These are phyloP conservation scores for Symbiotaphrina buchneri DNA, from an alignment of 495 filamentous ascomycete genomes.

Conservation along the genomic window DNA sequence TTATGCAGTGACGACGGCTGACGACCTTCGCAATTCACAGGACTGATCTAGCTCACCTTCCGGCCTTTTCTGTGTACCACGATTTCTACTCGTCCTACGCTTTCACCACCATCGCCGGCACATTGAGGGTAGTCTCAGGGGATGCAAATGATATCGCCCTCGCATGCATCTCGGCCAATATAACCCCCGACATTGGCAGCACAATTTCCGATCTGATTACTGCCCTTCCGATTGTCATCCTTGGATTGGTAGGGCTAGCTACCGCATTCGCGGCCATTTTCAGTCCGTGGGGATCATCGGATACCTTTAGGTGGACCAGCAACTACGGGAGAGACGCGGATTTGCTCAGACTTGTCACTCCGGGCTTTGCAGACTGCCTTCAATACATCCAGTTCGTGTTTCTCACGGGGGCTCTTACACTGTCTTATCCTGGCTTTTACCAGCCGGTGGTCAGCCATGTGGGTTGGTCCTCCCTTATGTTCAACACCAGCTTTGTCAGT, in stretches of 20 bases:
- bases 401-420: slow-evolving; percentile 60
- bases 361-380: slow-evolving; percentile 89
- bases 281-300: slow-evolving; percentile 82
- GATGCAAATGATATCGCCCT: slow-evolving; percentile 34
- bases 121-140: slow-evolving; percentile 51
- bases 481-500: slow-evolving; percentile 75
- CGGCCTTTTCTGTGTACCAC: slow-evolving; percentile 52
- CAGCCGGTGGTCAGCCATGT: slow-evolving; percentile 74
- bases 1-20: slow-evolving; percentile 3
- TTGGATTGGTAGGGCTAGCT: slow-evolving; percentile 59
- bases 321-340: slow-evolving; percentile 93
- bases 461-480: slow-evolving; percentile 77
- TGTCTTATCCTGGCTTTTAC: slow-evolving; percentile 86
- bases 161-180: slow-evolving; percentile 54
- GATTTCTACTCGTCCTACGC: slow-evolving; percentile 62
- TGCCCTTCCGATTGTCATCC: slow-evolving; percentile 55
- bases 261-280: slow-evolving; percentile 65
- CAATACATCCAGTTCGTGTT: slow-evolving; percentile 93
- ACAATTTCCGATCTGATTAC: slow-evolving; percentile 40
- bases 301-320: slow-evolving; percentile 82
- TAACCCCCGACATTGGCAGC: slow-evolving; percentile 61
- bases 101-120: slow-evolving; percentile 57
- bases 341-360: slow-evolving; percentile 76
- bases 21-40: slow-evolving; percentile 9
- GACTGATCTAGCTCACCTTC: slow-evolving; percentile 28